Conservation (phyloP, 2,329 filamentous ascomycete genomes). For the Cladophialophora psammophila region DNA sequence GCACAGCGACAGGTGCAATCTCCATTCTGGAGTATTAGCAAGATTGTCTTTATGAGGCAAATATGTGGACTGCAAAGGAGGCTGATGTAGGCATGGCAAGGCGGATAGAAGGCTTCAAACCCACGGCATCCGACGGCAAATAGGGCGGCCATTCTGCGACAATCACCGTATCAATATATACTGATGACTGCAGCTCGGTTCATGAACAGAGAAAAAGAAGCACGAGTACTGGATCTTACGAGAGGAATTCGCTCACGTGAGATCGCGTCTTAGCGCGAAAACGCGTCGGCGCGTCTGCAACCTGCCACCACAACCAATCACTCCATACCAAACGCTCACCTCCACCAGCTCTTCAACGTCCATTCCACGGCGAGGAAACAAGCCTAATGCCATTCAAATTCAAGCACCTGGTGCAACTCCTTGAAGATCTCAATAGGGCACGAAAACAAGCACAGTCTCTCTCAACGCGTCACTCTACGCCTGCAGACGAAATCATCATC, state of each 20-base stretch:
- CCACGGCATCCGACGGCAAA: neutral
- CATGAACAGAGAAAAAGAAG: neutral
- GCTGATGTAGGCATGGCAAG: neutral
- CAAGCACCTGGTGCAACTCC: slow-evolving; percentile 73
- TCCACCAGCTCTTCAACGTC: neutral
- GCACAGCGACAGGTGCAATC: neutral
- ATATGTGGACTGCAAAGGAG: neutral
- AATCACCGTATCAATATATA: neutral
- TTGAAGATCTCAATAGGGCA: slow-evolving; percentile 70
- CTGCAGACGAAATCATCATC: slow-evolving; percentile 57
- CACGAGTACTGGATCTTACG: neutral
- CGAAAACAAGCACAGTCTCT: slow-evolving; percentile 47
- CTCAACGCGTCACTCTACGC: slow-evolving; percentile 43
- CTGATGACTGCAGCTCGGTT: neutral
- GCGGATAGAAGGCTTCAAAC: neutral
- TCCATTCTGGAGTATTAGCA: neutral
- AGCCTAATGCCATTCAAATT: slow-evolving; percentile 63
- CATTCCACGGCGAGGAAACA: neutral
- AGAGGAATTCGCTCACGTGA: neutral
- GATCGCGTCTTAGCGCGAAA: slow-evolving; percentile 4
- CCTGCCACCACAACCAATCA: neutral
- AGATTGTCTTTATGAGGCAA: neutral
- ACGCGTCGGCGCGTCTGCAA: neutral
- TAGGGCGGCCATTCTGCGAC: too few species aligned
- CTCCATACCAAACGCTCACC: neutral